Evolutionary conservation across 305 asterid genomes (phyloP), one percentile per base, ranked within the genome.

Genomic region (Lippia alba): DNA sequence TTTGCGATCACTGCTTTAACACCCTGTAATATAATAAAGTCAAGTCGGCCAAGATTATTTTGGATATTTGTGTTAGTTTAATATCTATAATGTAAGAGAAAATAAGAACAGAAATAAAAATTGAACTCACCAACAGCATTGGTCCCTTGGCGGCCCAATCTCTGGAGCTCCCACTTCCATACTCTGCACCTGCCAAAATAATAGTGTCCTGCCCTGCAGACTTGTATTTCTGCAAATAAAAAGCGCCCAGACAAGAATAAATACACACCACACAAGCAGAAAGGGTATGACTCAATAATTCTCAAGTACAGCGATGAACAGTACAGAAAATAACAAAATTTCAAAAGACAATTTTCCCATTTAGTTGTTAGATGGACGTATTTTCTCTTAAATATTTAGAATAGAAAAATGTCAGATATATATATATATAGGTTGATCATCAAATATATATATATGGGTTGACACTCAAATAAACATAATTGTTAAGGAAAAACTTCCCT

Each of bases 121-220:
- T 18, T 40, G 16, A 61, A n/a, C 85, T 77, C 66, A 88, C 98
- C 98, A 85, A 79, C 77, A 92, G 82, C 98, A 88, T 92, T 12
- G 98, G 98, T 46, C 98, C 97, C 81, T 90, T 92, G 63, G 98
- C 98, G 20, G 98, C 98, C 98, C 97, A 92, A 80, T 92, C 98
- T 54, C 97, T 85, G 33, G 98, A 92, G 82, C 98, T 91, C 74
- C 98, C 98, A 77, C 98, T 93, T 82, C 98, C 98, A 71, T 93
- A 93, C 85, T 93, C 97, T 8, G 97, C 98, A 76, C 97, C 98
- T 49, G 98, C 98, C 94, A 93, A 86, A 69, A 91, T 80, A 67
- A 93, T 78, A n/a, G 98, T 93, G 82, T 60, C 91, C 71, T 82
- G 84, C 12, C 94, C 97, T 53, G 88, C 90, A 65, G 96, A 71